These are phyloP conservation scores for Eucalyptus pauciflora DNA, from an alignment of 345 rosid genomes.

Conservation along the genomic window DNA sequence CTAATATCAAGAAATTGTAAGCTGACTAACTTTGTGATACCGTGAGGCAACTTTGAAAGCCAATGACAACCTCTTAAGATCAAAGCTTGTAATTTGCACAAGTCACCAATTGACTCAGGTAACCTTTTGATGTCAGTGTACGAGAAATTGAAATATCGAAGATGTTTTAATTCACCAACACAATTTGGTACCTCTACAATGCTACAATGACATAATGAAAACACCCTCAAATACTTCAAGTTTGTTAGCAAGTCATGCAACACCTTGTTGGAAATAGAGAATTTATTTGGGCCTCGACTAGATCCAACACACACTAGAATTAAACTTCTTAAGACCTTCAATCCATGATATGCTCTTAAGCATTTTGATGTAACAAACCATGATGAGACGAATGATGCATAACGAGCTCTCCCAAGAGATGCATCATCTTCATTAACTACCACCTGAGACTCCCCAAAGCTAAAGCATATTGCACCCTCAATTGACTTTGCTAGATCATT, in stretches of 20 bases:
- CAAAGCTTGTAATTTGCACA: not conserved
- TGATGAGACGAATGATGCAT: not conserved
- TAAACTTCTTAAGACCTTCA: not conserved
- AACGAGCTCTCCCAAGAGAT: not conserved
- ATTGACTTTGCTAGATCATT: not conserved
- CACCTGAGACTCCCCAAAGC: fast-evolving
- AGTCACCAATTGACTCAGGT: fast-evolving
- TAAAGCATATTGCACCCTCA: not conserved
- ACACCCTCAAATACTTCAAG: not conserved
- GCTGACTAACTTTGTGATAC: no score
- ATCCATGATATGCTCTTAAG: not conserved
- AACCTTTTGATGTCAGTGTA: fast-evolving
- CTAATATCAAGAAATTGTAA: not conserved
- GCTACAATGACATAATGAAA: not conserved
- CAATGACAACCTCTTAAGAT: not conserved
- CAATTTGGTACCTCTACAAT: not conserved
- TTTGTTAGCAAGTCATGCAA: not conserved
- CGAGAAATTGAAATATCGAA: not conserved
- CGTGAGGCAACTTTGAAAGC: fast-evolving
- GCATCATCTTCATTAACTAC: not conserved
- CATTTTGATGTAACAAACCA: not conserved
- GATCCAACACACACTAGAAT: not conserved
- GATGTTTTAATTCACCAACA: not conserved
- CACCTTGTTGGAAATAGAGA: not conserved
- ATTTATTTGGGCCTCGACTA: fast-evolving